Percentiles rank a stretch among this genome's conserved stretches.
Conservation (phyloP, 2,329 filamentous ascomycete genomes). For the Pyrenophora teres region DNA sequence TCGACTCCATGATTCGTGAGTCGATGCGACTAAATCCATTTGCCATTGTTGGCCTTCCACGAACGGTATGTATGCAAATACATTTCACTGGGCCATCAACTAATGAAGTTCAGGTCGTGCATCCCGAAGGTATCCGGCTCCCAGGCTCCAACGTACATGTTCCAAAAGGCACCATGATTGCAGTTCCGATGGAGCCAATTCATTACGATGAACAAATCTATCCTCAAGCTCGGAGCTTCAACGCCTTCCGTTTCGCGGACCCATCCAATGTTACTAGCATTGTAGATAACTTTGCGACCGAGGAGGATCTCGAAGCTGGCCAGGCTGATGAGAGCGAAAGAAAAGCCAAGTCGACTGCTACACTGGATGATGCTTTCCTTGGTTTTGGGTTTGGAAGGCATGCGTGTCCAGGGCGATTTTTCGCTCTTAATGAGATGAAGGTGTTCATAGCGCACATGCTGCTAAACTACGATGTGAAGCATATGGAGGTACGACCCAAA, state of each 20-base stretch:
- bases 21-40: constrained; percentile 24
- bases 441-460: constrained; percentile 24
- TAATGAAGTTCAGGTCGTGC: constrained; percentile 16
- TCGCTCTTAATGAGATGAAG: constrained; percentile 25
- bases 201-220: constrained; percentile 19
- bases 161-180: constrained; percentile 19
- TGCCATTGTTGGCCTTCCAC: constrained; percentile 15
- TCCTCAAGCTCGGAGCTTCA: constrained; percentile 18
- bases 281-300: constrained; percentile 17
- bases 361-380: constrained; percentile 22
- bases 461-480: constrained; percentile 21
- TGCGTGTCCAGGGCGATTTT: constrained; percentile 21
- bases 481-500: constrained; percentile 15
- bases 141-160: constrained; percentile 13
- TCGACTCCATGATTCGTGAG: constrained; percentile 21
- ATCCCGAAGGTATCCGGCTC: constrained; percentile 13
- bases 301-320: constrained; percentile 15
- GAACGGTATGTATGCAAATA: constrained; percentile 11
- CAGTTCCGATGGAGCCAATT: constrained; percentile 20
- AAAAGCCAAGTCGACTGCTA: constrained; percentile 23
- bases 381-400: constrained; percentile 22
- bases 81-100: background rate
- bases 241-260: constrained; percentile 21
- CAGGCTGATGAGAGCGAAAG: constrained; percentile 3
- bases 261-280: constrained; percentile 15